Evolutionary conservation across 192 early-diverging fungal species (phyloP).

Genomic region (Thoreauomyces humboldtii): DNA sequence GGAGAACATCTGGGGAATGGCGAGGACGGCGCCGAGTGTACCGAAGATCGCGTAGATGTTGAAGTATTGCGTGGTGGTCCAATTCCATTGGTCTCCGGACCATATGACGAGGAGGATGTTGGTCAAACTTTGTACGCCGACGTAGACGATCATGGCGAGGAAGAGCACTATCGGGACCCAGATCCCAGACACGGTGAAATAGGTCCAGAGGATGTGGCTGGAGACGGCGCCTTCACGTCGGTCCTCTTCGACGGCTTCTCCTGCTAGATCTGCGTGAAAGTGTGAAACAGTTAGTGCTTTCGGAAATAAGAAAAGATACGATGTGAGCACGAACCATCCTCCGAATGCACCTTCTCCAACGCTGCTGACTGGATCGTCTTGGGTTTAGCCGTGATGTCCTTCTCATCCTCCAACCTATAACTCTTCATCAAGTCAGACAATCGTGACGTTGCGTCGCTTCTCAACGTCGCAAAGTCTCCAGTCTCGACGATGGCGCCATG

Average conservation of each 20-base stretch:
- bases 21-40: neutral
- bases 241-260: conserved; percentile 8
- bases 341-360: too few relatives aligned
- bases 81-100: neutral
- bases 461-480: conserved; percentile 57
- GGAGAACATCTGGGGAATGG: neutral
- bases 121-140: conserved; percentile 29
- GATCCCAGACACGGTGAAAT: conserved; percentile 28
- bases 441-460: conserved; percentile 30
- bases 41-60: conserved; percentile 8
- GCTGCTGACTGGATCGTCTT: too few relatives aligned
- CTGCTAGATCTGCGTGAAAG: too few relatives aligned
- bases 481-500: conserved; percentile 65
- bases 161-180: neutral
- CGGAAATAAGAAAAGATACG: too few relatives aligned
- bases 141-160: conserved; percentile 33
- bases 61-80: conserved; percentile 7
- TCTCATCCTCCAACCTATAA: conserved; percentile 54
- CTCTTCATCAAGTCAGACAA: conserved; percentile 42
- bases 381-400: conserved; percentile 7
- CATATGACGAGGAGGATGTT: conserved; percentile 12
- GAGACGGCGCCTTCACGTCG: conserved; percentile 39
- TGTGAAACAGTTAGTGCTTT: too few relatives aligned
- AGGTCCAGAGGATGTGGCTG: conserved; percentile 31
- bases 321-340: too few relatives aligned